phyloP scores from a whole-genome alignment of 306 rosid species.

The Prunus fruticosa region DNA sequence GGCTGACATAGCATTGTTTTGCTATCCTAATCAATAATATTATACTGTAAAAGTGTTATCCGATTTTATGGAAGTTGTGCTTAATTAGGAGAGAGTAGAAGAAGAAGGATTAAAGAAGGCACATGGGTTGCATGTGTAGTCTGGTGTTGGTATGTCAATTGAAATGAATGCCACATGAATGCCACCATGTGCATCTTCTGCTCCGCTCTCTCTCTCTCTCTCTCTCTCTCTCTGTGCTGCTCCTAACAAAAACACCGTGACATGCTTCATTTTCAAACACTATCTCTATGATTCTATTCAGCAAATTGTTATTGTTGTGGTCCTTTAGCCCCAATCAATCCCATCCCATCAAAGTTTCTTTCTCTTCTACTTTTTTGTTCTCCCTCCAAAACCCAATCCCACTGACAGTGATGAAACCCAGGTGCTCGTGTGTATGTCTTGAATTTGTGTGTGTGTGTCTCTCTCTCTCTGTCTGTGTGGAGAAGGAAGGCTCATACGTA shows the following conservation, averaged over 20 bases:
- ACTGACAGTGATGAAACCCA: conserved; percentile 46
- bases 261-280: background rate
- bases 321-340: background rate
- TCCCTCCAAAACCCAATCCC: background rate
- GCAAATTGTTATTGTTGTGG: conserved; percentile 3
- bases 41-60: too few species aligned
- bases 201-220: background rate
- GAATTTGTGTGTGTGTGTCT: background rate
- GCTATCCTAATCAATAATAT: rapidly evolving
- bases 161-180: conserved; percentile 12
- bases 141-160: background rate
- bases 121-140: conserved; percentile 14
- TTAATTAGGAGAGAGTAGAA: background rate
- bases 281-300: background rate
- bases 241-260: background rate
- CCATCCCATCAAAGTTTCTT: background rate
- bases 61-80: background rate
- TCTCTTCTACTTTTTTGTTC: background rate
- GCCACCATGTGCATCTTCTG: conserved; percentile 7
- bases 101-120: conserved; percentile 4
- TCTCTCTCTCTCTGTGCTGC: background rate
- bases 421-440: conserved; percentile 42
- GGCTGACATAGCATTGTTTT: too few species aligned
- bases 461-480: background rate
- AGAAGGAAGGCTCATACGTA: too few species aligned